These are phyloP conservation scores for Chromosphaera perkinsii DNA, from an alignment of 208 protist genomes.

Conservation along the genomic window DNA sequence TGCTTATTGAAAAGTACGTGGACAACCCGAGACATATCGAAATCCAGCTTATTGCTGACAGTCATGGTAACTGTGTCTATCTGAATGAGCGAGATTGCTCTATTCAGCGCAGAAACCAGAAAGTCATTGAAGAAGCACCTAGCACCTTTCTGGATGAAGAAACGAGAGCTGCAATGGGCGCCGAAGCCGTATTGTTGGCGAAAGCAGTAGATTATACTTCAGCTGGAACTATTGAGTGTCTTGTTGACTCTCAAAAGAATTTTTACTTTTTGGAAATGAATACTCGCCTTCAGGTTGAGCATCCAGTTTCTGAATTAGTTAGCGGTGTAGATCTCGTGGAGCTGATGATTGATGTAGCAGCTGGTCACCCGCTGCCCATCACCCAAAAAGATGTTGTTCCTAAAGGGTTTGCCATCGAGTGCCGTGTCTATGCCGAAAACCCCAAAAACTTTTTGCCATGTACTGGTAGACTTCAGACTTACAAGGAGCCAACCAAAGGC, in stretches of 20 bases:
- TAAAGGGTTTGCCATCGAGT: slow-evolving; percentile 66
- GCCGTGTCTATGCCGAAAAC: slow-evolving; percentile 52
- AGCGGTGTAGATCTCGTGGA: slow-evolving; percentile 86
- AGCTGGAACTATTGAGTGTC: slow-evolving; percentile 93
- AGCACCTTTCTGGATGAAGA: slow-evolving; percentile 14
- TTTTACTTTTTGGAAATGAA: slow-evolving; percentile 99
- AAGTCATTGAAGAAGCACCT: slow-evolving; percentile 46
- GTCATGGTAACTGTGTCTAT: slow-evolving; percentile 76
- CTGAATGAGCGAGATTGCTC: slow-evolving; percentile 89
- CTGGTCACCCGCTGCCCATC: slow-evolving; percentile 50
- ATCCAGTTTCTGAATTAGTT: slow-evolving; percentile 36
- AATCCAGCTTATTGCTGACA: slow-evolving; percentile 67
- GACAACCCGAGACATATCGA: slow-evolving; percentile 55
- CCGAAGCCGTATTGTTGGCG: slow-evolving; percentile 66
- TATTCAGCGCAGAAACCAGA: slow-evolving; percentile 88
- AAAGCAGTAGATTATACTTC: slow-evolving; percentile 80
- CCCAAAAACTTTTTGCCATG: slow-evolving; percentile 65
- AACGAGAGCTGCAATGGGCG: slow-evolving; percentile 63
- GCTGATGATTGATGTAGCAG: slow-evolving; percentile 79
- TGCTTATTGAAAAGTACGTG: slow-evolving; percentile 86
- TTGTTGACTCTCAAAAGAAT: slow-evolving; percentile 74
- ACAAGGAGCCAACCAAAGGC: slow-evolving; percentile 49
- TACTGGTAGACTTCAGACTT: slow-evolving; percentile 55
- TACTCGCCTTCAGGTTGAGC: slow-evolving; percentile 90
- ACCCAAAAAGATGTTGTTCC: slow-evolving; percentile 47